Base-by-base conservation (phyloP, 208 protist genomes). In the Leishmania lainsoni region DNA sequence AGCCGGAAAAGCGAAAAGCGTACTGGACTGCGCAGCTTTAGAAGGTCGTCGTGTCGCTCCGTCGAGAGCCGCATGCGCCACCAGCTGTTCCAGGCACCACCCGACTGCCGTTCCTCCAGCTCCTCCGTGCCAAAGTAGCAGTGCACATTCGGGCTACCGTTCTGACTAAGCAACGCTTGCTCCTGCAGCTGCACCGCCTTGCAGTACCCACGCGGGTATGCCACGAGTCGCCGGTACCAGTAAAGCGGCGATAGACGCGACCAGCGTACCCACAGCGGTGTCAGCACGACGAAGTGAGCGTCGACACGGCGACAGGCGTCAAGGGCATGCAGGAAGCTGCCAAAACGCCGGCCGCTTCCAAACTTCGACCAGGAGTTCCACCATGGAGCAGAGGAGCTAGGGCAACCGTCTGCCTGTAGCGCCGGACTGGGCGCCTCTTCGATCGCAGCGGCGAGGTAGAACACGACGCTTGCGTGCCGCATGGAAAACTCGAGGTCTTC, bases 1-100 rank as follows among this genome's bases (percentile, higher is more conserved):
- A 91, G 68, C 1, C 90, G 88, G 70, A 95, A 93, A 6, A 95
- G 81, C 0, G 87, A 91, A 71, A 93, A 93, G 17, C 90, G 86
- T 52, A 93, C 80, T 5, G 86, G 85, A 29, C 84, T 92, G 52
- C 75, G 66, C 35, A 32, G 68, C 63, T 81, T 48, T 61, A 54
- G 74, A 22, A 77, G 73, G 77, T 89, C 87, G 26, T 86, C 85
- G 0, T 83, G 87, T 26, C 88, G 83, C 77, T 87, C 81, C 49
- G 86, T 87, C 1, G 89, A 90, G 22, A 79, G 49, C 73, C 83
- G 80, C n/a, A 88, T 89, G 59, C 78, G 76, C 78, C 83, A 81
- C 89, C 86, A 90, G 82, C 87, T 90, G 29, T 68, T 29, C 76
- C 82, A 92, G 42, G 86, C 81, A 0, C 81, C 74, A 8, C 81